Base-by-base conservation (phyloP, 257 asterid species). In the Asclepias syriaca region DNA sequence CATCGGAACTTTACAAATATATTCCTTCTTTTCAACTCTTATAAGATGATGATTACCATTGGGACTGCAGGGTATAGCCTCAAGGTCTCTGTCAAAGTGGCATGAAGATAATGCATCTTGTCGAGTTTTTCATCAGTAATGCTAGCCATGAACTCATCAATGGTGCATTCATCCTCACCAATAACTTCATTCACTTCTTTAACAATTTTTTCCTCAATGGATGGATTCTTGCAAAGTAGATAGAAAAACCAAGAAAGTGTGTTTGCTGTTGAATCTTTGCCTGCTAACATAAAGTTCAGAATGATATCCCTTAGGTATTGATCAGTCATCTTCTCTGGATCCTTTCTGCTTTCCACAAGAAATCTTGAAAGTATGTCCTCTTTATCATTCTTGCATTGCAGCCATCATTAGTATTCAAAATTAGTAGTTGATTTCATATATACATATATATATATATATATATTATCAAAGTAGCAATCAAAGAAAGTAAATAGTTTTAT, bases 11-110 rank as follows among this genome's bases (percentile, higher is more conserved):
- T 43, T 43, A 43, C 48, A 8, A 6, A 6, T 43, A 43, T 43
- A 43, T 43, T 43, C 48, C 48, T 43, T 43, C 1, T 43, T 43
- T 43, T 43, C 48, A 43, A 9, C 48, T 43, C 48, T 7, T 43
- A 43, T 34, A 34, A 34, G 39, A 34, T 34, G 19, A 10, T 24
- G 39, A 57, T 58, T 61, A 91, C 97, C 86, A 78, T 79, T 21
- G 96, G 96, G 24, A 89, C 93, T 3, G 89, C 96, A 72, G 95
- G 96, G 76, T 84, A 87, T 2, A 91, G 87, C 87, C 95, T 87
- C 81, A 91, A 73, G 68, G 95, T 89, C 60, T 91, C 93, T 0
- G 90, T 78, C 75, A 89, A 64, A 16, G 96, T 69, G 19, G 96
- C 93, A 64, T 91, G 97, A 73, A 89, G 88, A 70, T 83, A 87